A percentile compares a stretch with the other conserved stretches of the same genome.
These are phyloP conservation scores for Lasiosphaeriaceae sp. DNA, from an alignment of 495 filamentous ascomycete genomes.

Conservation along the genomic window DNA sequence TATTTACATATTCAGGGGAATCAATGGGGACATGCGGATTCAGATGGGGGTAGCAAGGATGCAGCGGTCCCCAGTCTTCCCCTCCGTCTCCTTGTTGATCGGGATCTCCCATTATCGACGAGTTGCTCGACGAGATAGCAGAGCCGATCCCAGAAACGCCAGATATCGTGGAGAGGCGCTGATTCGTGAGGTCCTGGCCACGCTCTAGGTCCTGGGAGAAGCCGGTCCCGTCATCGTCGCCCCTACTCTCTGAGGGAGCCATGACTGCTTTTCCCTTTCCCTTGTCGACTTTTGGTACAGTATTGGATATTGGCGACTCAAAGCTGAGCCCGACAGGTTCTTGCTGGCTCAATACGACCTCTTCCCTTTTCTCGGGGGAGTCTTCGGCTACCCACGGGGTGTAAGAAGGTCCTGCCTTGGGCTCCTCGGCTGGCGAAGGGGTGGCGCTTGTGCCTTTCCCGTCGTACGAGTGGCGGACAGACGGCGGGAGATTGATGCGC, in stretches of 20 bases:
- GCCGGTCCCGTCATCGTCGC: conserved; percentile 20
- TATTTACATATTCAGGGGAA: conserved; percentile 67
- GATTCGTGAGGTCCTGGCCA: conserved; percentile 33
- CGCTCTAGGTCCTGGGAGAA: conserved; percentile 51
- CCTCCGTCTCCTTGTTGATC: conserved; percentile 45
- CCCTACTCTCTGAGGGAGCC: conserved; percentile 26
- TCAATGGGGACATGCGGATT: conserved; percentile 85
- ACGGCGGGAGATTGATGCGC: conserved; percentile 63
- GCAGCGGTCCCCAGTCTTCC: conserved; percentile 79
- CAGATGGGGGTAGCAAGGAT: conserved; percentile 87
- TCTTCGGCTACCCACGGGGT: conserved; percentile 19
- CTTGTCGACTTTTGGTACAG: conserved; percentile 13
- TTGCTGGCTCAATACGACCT: conserved; percentile 29
- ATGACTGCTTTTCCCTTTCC: conserved; percentile 46
- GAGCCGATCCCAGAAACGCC: conserved; percentile 44
- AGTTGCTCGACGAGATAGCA: conserved; percentile 45
- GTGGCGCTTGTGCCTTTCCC: conserved; percentile 39
- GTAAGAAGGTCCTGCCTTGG: conserved; percentile 25
- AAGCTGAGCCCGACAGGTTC: conserved; percentile 33
- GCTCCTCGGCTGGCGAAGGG: conserved; percentile 27
- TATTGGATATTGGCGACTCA: conserved; percentile 16
- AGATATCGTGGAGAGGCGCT: conserved; percentile 35
- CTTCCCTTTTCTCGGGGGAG: conserved; percentile 31
- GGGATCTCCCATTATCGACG: conserved; percentile 52
- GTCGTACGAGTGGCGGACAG: conserved; percentile 47